Conservation (phyloP, 2,329 filamentous ascomycete genomes). For the Phyllosticta ampelicida region DNA sequence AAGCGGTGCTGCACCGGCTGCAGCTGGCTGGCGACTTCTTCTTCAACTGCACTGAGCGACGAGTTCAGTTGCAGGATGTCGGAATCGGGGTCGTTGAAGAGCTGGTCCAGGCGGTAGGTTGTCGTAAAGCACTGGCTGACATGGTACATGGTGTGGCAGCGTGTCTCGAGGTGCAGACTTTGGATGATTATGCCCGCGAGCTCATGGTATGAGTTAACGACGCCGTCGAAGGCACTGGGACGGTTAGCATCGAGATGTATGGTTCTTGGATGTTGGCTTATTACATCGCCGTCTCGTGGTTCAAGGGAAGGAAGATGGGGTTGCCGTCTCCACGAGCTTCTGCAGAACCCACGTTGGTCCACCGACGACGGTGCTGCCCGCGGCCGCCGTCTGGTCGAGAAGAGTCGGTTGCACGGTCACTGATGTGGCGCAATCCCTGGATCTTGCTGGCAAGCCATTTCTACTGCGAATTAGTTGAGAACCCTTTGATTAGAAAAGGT, state of each 20-base stretch:
- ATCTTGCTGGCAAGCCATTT: slow-evolving; percentile 90
- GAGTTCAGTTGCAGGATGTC: slow-evolving; percentile 74
- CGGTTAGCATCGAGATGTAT: slow-evolving; percentile 11
- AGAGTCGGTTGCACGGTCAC: slow-evolving; percentile 58
- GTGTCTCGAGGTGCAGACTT: slow-evolving; percentile 79
- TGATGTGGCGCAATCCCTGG: slow-evolving; percentile 70
- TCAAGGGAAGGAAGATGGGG: slow-evolving; percentile 76
- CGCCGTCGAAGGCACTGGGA: slow-evolving; percentile 68
- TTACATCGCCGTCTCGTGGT: slow-evolving; percentile 70
- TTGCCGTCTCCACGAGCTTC: slow-evolving; percentile 45
- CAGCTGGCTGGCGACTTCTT: slow-evolving; percentile 64
- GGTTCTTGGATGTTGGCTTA: slow-evolving; percentile 35
- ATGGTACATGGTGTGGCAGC: slow-evolving; percentile 75
- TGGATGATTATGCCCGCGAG: slow-evolving; percentile 70
- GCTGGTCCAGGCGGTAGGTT: slow-evolving; percentile 50
- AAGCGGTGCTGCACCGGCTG: slow-evolving; percentile 50
- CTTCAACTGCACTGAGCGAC: slow-evolving; percentile 78
- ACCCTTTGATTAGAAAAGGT: neutral
- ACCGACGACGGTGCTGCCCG: slow-evolving; percentile 55
- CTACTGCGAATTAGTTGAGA: slow-evolving; percentile 17
- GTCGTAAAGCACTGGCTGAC: slow-evolving; percentile 46
- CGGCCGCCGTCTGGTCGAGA: slow-evolving; percentile 37
- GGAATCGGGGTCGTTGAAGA: slow-evolving; percentile 67
- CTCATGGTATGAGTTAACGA: slow-evolving; percentile 70
- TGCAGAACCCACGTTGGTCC: slow-evolving; percentile 61